phyloP scores from a whole-genome alignment of 164 flowering plant genomes.

The Sextonia rubra region DNA sequence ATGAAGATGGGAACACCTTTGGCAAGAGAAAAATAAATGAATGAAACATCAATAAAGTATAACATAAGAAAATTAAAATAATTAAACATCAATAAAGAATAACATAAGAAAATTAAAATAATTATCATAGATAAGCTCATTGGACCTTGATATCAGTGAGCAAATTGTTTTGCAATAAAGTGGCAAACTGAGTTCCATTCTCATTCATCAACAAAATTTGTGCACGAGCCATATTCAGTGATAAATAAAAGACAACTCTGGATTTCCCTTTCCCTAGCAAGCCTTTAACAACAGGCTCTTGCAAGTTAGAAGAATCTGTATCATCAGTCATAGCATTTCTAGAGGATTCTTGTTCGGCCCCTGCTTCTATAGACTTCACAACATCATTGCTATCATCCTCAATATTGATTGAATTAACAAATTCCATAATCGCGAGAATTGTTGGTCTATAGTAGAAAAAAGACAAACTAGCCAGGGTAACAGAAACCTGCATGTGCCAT shows the following conservation, averaged over 20 bases:
- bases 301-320: slow-evolving; percentile 21
- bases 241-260: slow-evolving; percentile 62
- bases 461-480: slow-evolving; percentile 81
- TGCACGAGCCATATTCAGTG: slow-evolving; percentile 80
- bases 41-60: not conserved
- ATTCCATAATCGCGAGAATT: slow-evolving; percentile 80
- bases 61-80: not conserved
- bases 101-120: not conserved
- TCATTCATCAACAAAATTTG: slow-evolving; percentile 82
- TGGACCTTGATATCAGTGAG: slow-evolving; percentile 80
- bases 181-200: slow-evolving; percentile 72
- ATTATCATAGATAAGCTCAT: not conserved
- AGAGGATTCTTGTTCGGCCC: slow-evolving; percentile 22
- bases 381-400: slow-evolving; percentile 41
- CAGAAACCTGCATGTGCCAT: slow-evolving; percentile 52
- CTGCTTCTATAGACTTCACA: slow-evolving; percentile 35
- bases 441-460: slow-evolving; percentile 91
- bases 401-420: slow-evolving; percentile 66
- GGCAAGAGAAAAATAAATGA: slow-evolving; percentile 4
- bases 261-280: slow-evolving; percentile 92
- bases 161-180: slow-evolving; percentile 81
- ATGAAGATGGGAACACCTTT: slow-evolving; percentile 91
- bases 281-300: slow-evolving; percentile 64
- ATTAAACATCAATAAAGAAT: not conserved
- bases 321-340: slow-evolving; percentile 27